These are phyloP conservation scores for Helenozyma rhizophorensis DNA, from an alignment of 805 yeast genomes.

Conservation along the genomic window DNA sequence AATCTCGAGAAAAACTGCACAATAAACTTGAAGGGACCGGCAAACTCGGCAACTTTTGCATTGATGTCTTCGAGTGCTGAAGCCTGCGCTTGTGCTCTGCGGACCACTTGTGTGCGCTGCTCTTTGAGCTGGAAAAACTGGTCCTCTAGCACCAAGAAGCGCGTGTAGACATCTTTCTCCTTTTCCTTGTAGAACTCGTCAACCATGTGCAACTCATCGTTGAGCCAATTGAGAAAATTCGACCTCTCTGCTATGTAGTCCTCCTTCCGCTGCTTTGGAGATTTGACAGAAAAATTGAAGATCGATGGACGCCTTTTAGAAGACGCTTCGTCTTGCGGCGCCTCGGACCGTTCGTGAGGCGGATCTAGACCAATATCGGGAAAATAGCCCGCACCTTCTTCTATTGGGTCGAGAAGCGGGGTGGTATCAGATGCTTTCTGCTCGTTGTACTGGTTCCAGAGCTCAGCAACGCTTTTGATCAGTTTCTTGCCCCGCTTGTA, in stretches of 20 bases:
- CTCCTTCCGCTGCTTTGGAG: slow-evolving; percentile 16
- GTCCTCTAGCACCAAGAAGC: slow-evolving; percentile 60
- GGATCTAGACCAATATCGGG: slow-evolving; percentile 1
- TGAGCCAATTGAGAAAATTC: slow-evolving; percentile 66
- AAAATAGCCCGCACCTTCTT: slow-evolving; percentile 2
- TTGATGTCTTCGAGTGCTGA: slow-evolving; percentile 1
- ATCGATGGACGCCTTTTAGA: slow-evolving; percentile 15
- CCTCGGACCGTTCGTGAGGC: background rate
- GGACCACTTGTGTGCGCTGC: slow-evolving; percentile 38
- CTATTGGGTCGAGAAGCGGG: slow-evolving; percentile 13
- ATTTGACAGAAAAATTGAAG: slow-evolving; percentile 18
- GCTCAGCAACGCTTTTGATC: slow-evolving; percentile 33
- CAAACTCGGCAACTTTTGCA: no score
- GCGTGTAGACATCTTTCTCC: slow-evolving; percentile 56
- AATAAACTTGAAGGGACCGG: background rate
- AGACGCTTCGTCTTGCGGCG: background rate
- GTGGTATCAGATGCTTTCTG: slow-evolving; percentile 12
- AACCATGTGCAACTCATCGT: slow-evolving; percentile 54
- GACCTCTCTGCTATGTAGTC: slow-evolving; percentile 11
- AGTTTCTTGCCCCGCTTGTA: slow-evolving; percentile 58
- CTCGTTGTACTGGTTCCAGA: slow-evolving; percentile 15
- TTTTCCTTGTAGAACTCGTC: slow-evolving; percentile 55
- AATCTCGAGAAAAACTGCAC: slow-evolving; percentile 23
- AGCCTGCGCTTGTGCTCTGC: slow-evolving; percentile 17
- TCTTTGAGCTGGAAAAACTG: slow-evolving; percentile 64